Base-by-base conservation (phyloP, 352 stramenopile species). In the Phytophthora crassamura region DNA sequence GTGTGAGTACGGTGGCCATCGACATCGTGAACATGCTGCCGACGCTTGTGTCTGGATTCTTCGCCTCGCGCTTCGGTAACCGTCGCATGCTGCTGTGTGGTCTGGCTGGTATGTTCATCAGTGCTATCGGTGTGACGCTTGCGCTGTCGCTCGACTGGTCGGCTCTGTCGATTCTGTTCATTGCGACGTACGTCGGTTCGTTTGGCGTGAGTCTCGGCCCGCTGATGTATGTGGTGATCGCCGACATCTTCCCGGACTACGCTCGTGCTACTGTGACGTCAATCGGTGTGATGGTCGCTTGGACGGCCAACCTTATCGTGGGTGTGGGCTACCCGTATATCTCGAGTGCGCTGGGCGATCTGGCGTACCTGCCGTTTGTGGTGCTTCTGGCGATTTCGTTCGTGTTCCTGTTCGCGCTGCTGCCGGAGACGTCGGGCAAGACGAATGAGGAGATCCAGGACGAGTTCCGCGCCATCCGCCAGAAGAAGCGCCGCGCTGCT, bases 241-340 rank as follows among this genome's bases (percentile, higher is more conserved):
- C 70, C 55, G 62, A 80, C 46, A 60, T 86, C 30, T 86, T 84
- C 63, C 69, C 73, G 0, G 49, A 78, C 60, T 61, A 69, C 20
- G 69, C 84, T 34, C 73, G 83, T 32, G 65, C 74, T 1, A 78
- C 80, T 16, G 69, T 70, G 10, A 61, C 48, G 4, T 76, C 67
- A 6, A 69, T 79, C 25, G 54, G 62, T 60, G 63, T 76, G 25
- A 58, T 74, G 30, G 59, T 77, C 52, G 67, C 64, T 32, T 86
- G 68, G 72, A 48, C 69, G 2, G 46, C 58, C 40, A 82, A 82
- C 49, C 55, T 86, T 10, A 52, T 84, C 16, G 72, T 86, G 15
- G 77, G 77, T 42, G 72, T 86, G n/a, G 75, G 67, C 28, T 86
- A 82, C 59, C 77, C 77, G 41, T 82, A 82, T 55, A 68, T 80